These are phyloP conservation scores for Corymbia citriodora DNA, from an alignment of 441 rosid genomes.

Conservation along the genomic window DNA sequence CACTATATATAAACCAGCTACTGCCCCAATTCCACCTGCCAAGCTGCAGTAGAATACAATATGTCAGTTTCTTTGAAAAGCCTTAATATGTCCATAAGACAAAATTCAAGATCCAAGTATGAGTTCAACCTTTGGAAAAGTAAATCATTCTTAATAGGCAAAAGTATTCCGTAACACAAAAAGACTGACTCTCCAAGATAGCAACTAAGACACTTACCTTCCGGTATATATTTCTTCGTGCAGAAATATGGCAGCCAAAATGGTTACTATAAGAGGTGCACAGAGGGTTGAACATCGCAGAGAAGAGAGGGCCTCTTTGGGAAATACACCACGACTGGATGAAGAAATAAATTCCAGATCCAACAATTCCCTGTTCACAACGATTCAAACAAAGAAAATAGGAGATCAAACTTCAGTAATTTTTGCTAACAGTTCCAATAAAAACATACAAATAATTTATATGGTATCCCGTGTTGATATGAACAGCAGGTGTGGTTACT, in stretches of 20 bases:
- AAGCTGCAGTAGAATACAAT: neutral
- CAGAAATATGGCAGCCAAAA: constrained; percentile 30
- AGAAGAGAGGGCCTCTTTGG: constrained; percentile 48
- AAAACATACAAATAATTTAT: neutral
- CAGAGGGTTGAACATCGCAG: constrained; percentile 56
- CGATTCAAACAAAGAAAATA: neutral
- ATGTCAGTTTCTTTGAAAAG: neutral
- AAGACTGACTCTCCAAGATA: neutral
- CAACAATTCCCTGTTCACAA: constrained; percentile 21
- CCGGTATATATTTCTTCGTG: constrained; percentile 41
- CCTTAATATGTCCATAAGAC: neutral
- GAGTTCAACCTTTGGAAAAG: neutral
- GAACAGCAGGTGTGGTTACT: neutral
- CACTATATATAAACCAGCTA: neutral
- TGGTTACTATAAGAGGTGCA: constrained; percentile 45
- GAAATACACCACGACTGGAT: constrained; percentile 65
- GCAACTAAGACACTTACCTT: constrained; percentile 18
- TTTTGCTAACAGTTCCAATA: neutral
- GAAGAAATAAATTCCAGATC: constrained; percentile 26
- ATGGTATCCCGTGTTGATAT: neutral
- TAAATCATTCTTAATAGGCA: neutral
- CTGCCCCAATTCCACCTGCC: neutral
- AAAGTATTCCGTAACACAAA: neutral
- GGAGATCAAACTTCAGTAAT: neutral
- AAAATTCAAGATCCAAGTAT: neutral